Evolutionary conservation across 2,329 filamentous ascomycete species (phyloP).

Genomic region (Fusarium agapanthi): DNA sequence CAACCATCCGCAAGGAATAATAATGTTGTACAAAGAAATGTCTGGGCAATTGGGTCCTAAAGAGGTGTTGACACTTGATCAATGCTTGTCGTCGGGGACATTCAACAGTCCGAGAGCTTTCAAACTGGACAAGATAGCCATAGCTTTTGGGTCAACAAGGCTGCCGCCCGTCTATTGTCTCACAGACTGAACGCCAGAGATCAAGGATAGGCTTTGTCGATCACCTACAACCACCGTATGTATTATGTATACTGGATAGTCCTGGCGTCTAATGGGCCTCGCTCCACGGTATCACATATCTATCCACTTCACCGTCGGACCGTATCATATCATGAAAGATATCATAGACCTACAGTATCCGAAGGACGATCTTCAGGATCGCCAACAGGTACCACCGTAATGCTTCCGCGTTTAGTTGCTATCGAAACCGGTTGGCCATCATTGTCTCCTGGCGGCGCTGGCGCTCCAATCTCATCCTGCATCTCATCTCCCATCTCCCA

Average conservation of each 20-base stretch:
- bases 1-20: background rate
- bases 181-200: background rate
- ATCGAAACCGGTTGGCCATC: background rate
- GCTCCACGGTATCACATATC: slow-evolving; percentile 2
- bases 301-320: slow-evolving; percentile 5
- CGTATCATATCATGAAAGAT: slow-evolving; percentile 23
- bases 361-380: background rate
- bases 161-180: background rate
- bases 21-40: background rate
- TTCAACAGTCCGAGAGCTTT: background rate
- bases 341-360: background rate
- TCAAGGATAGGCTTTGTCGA: slow-evolving; percentile 7
- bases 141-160: slow-evolving; percentile 1
- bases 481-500: background rate
- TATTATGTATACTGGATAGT: background rate
- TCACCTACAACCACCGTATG: slow-evolving; percentile 12
- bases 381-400: background rate
- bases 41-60: background rate
- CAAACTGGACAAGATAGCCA: background rate
- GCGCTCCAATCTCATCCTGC: background rate
- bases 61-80: background rate
- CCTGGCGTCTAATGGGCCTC: slow-evolving; percentile 6
- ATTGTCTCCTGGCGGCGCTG: background rate
- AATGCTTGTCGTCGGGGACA: background rate
- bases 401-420: background rate